phyloP scores from a whole-genome alignment of 2,329 filamentous ascomycete genomes.

The Hirsutella minnesotensis region DNA sequence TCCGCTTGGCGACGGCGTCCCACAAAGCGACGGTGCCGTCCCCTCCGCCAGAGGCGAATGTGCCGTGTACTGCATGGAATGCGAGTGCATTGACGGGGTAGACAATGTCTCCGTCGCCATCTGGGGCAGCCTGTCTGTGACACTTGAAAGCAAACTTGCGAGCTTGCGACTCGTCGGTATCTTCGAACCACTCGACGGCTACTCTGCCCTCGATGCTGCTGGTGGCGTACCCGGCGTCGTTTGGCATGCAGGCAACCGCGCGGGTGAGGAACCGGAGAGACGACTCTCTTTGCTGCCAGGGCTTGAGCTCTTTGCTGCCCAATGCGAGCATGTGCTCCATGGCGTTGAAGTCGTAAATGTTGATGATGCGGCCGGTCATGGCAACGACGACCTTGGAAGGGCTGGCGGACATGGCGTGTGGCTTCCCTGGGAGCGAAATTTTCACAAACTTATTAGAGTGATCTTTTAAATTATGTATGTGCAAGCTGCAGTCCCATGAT shows the following conservation, averaged over 20 bases:
- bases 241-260: constrained; percentile 90
- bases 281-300: constrained; percentile 89
- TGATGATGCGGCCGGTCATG: constrained; percentile 86
- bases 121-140: constrained; percentile 63
- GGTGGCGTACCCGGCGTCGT: constrained; percentile 86
- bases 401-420: constrained; percentile 73
- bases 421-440: constrained; percentile 70
- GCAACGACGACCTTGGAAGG: constrained; percentile 80
- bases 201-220: constrained; percentile 90
- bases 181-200: constrained; percentile 96
- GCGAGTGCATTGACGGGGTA: constrained; percentile 85
- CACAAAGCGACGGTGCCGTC: constrained; percentile 88
- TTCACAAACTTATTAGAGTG: constrained; percentile 43
- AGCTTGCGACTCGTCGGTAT: constrained; percentile 72
- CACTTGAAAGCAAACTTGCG: constrained; percentile 99
- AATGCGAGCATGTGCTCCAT: constrained; percentile 43
- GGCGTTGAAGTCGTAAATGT: constrained; percentile 80
- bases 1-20: constrained; percentile 83
- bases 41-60: constrained; percentile 80
- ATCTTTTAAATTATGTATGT: constrained; percentile 59
- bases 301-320: constrained; percentile 43
- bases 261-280: constrained; percentile 94
- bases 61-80: constrained; percentile 74
- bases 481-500: constrained; percentile 87
- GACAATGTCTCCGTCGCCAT: constrained; percentile 62